A percentile compares a stretch with the other conserved stretches of the same genome.
These are phyloP conservation scores for Venturia nashicola DNA, from an alignment of 2,329 filamentous ascomycete genomes.

Conservation along the genomic window DNA sequence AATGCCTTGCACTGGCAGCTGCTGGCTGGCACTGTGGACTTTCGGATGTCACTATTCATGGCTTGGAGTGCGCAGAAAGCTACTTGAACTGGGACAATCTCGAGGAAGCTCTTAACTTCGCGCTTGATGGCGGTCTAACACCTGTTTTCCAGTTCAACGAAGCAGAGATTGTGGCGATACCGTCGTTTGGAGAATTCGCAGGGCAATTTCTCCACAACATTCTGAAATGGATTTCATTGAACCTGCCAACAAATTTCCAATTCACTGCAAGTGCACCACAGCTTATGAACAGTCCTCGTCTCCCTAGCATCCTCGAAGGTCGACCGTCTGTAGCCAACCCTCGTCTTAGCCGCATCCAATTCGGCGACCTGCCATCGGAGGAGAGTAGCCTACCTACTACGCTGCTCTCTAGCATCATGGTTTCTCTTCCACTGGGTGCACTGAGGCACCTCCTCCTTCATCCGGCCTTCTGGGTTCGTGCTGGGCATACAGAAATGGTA, in stretches of 20 bases:
- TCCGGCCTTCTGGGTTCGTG: slow-evolving; percentile 36
- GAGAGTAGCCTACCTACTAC: slow-evolving; percentile 24
- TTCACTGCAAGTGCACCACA: slow-evolving; percentile 40
- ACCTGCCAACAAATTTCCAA: slow-evolving; percentile 48
- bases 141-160: slow-evolving; percentile 19
- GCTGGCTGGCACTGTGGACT: slow-evolving; percentile 48
- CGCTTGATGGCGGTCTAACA: slow-evolving; percentile 34
- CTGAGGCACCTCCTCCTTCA: slow-evolving; percentile 56
- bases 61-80: slow-evolving; percentile 46
- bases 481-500: slow-evolving; percentile 18
- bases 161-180: neutral
- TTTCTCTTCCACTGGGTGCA: slow-evolving; percentile 57
- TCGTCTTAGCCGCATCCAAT: slow-evolving; percentile 53
- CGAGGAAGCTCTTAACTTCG: slow-evolving; percentile 48
- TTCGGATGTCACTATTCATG: slow-evolving; percentile 42
- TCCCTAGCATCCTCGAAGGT: slow-evolving; percentile 28
- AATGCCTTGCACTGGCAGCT: slow-evolving; percentile 48
- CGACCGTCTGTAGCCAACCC: slow-evolving; percentile 31
- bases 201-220: slow-evolving; percentile 20
- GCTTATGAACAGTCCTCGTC: slow-evolving; percentile 33
- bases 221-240: slow-evolving; percentile 47
- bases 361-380: slow-evolving; percentile 49
- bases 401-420: slow-evolving; percentile 51
- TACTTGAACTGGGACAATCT: slow-evolving; percentile 52
- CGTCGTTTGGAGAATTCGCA: slow-evolving; percentile 10